Conservation (phyloP, 331 rosid genomes). For the Quercus tomentella region DNA sequence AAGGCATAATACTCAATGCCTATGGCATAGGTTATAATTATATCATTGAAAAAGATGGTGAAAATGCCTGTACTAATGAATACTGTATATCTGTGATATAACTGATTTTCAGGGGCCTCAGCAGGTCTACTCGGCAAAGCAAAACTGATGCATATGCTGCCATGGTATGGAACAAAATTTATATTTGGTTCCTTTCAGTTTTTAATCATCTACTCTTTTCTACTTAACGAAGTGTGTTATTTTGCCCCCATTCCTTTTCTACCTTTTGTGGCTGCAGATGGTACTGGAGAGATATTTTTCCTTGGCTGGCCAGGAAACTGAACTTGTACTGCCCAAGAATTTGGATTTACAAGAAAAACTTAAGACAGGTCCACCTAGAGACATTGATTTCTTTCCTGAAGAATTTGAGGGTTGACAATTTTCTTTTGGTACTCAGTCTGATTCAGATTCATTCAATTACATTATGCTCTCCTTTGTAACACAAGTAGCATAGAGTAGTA, state of each 20-base stretch:
- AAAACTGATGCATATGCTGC: conserved; percentile 81
- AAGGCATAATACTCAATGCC: not conserved
- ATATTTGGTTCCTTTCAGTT: not conserved
- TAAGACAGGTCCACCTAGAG: conserved; percentile 58
- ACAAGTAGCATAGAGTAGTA: too few species aligned
- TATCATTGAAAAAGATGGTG: not conserved
- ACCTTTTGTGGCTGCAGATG: conserved; percentile 44
- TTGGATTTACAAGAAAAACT: conserved; percentile 58
- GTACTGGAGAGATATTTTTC: conserved; percentile 79
- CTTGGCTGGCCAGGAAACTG: conserved; percentile 63
- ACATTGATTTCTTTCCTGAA: conserved; percentile 49
- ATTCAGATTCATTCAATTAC: too few species aligned
- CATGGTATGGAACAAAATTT: conserved; percentile 39
- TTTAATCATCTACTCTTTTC: not conserved
- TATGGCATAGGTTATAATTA: not conserved
- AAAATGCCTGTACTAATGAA: not conserved
- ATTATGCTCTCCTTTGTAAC: too few species aligned
- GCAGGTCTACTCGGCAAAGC: conserved; percentile 47
- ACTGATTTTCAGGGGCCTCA: conserved; percentile 63
- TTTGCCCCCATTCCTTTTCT: not conserved
- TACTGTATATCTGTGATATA: not conserved
- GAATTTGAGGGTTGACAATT: conserved; percentile 20
- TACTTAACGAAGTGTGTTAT: not conserved
- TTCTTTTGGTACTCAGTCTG: too few species aligned
- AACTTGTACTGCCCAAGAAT: conserved; percentile 76